Base-by-base conservation (phyloP, 495 filamentous ascomycete species). In the Apodospora peruviana region DNA sequence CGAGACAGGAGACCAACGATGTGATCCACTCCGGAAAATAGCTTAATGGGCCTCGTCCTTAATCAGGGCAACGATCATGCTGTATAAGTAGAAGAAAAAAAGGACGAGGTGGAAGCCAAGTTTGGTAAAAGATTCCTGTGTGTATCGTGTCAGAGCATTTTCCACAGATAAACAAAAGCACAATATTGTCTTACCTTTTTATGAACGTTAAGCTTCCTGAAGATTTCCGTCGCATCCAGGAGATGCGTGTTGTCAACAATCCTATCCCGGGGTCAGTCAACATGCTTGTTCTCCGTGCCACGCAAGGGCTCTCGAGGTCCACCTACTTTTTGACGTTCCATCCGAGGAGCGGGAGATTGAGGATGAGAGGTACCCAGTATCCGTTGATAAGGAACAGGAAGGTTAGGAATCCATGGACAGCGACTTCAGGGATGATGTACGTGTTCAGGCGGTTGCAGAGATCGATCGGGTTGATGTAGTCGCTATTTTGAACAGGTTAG, bases 51-150 rank as follows among this genome's bases (percentile, higher is more conserved):
- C 82, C 71, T 98, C 93, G 66, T 99, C 94, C 59, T 85, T 83
- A 77, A 99, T 99, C 45, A 97, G 76, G 50, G 91, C 91, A 45
- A 96, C 93, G 50, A 99, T 99, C 94, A 99, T 99, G 74, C 82
- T 91, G 83, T 97, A 99, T 21, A 99, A 83, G 74, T 99, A 99
- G 82, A 96, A 99, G 80, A 99, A 99, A 81, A 99, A 99, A 87
- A 99, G 94, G 73, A 97, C 66, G 34, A 99, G 83, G 69, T 97
- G 93, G 81, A 99, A 97, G 50, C 91, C 94, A 32, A 99, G 88
- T 72, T 99, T 99, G 74, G 94, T 85, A 71, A 99, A 97, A 5
- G 91, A 96, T 83, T 99, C 94, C 91, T 96, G 48, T 10, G 20
- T 32, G 45, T 38, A 43, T 19, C 1, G 2, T 24, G 29, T 14